phyloP scores from a whole-genome alignment of 176 grass and related monocot genomes.

The Eremochloa ophiuroides region DNA sequence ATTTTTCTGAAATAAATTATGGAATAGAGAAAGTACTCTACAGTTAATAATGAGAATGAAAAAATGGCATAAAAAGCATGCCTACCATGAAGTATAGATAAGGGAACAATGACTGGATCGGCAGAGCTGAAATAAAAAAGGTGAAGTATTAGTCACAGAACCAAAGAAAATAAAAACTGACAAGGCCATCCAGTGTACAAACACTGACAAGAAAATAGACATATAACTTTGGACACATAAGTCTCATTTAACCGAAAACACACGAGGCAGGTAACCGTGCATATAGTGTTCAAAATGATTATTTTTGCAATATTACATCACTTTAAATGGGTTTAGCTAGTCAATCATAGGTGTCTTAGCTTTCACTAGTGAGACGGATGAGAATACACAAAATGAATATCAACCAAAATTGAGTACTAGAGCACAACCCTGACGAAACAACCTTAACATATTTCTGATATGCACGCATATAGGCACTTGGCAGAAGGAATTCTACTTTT shows the following conservation, averaged over 20 bases:
- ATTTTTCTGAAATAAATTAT: neutral
- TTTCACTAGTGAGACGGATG: neutral
- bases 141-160: neutral
- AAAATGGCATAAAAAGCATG: no score
- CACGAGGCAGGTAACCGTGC: no score
- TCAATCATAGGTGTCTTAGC: neutral
- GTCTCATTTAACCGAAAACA: neutral
- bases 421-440: neutral
- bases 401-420: neutral
- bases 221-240: neutral
- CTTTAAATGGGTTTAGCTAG: neutral
- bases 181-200: neutral
- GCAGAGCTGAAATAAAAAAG: conserved; percentile 43
- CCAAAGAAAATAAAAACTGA: neutral
- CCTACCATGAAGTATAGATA: conserved; percentile 80
- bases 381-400: neutral
- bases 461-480: no score
- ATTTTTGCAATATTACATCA: neutral
- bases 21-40: neutral
- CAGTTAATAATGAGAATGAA: no score
- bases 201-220: neutral
- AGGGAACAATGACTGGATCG: conserved; percentile 52
- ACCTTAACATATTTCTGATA: no score
- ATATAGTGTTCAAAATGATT: neutral
- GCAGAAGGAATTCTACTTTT: no score